A percentile compares a stretch with the other conserved stretches of the same genome.
Conservation (phyloP, 306 rosid genomes). For the Delonix regia region DNA sequence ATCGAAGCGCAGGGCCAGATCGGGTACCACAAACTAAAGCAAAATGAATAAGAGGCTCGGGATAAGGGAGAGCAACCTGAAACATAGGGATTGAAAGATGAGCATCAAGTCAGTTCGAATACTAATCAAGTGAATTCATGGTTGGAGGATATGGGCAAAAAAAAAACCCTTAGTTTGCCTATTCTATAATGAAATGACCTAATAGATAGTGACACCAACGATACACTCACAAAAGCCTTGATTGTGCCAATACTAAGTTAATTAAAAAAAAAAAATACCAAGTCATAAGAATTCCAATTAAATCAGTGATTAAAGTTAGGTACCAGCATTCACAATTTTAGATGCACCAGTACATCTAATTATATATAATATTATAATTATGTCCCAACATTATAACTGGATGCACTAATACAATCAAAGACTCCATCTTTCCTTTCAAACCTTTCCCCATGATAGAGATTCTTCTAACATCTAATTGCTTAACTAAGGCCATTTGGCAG, state of each 20-base stretch:
- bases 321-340: too few relatives aligned
- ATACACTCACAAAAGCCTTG: neutral
- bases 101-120: neutral
- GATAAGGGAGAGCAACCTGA: conserved; percentile 83
- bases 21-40: conserved; percentile 78
- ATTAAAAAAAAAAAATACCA: neutral
- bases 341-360: too few relatives aligned
- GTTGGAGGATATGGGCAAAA: neutral
- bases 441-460: neutral
- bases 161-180: neutral
- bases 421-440: too few relatives aligned
- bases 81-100: conserved; percentile 22
- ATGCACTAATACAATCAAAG: too few relatives aligned
- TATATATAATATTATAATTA: too few relatives aligned
- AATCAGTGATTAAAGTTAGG: too few relatives aligned
- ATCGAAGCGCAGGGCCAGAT: conserved; percentile 77
- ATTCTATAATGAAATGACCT: neutral
- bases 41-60: conserved; percentile 90
- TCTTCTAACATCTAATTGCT: neutral
- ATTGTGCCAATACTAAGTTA: neutral
- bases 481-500: conserved; percentile 8
- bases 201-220: neutral
- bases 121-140: conserved; percentile 5
- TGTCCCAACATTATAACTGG: too few relatives aligned
- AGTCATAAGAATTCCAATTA: too few relatives aligned